Evolutionary conservation across 1,139 yeast genomes (phyloP).

Genomic region (Diutina catenulata): DNA sequence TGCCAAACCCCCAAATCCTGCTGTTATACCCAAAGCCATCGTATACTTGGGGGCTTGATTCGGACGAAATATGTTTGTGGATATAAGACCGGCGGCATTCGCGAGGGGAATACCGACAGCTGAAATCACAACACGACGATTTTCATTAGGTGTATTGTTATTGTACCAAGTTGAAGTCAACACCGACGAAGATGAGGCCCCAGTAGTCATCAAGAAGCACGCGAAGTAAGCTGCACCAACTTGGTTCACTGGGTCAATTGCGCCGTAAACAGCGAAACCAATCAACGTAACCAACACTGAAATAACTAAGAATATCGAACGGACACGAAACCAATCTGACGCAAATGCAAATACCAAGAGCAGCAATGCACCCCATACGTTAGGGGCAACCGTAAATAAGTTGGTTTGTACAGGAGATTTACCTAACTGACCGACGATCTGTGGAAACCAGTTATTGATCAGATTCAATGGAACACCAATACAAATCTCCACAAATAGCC

Average conservation of each 20-base stretch:
- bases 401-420: conserved; percentile 19
- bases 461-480: conserved; percentile 39
- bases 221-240: conserved; percentile 30
- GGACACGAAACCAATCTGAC: conserved; percentile 16
- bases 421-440: conserved; percentile 18
- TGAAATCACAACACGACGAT: conserved; percentile 18
- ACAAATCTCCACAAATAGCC: conserved; percentile 28
- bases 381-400: conserved; percentile 20
- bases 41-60: conserved; percentile 20
- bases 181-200: conserved; percentile 25
- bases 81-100: conserved; percentile 22
- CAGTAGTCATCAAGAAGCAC: conserved; percentile 22
- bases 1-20: conserved; percentile 23
- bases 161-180: conserved; percentile 40
- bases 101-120: conserved; percentile 22
- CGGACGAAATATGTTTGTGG: conserved; percentile 19
- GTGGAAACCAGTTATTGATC: conserved; percentile 36
- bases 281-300: conserved; percentile 26
- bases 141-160: conserved; percentile 36
- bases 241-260: conserved; percentile 25
- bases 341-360: conserved; percentile 14
- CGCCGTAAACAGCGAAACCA: conserved; percentile 35
- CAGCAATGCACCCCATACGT: conserved; percentile 19
- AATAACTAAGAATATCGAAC: conserved; percentile 25
- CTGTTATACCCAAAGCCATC: conserved; percentile 22